Percentiles rank a stretch among this genome's conserved stretches.
phyloP scores from a whole-genome alignment of 2,329 filamentous ascomycete genomes.

The Colletotrichum orbiculare region DNA sequence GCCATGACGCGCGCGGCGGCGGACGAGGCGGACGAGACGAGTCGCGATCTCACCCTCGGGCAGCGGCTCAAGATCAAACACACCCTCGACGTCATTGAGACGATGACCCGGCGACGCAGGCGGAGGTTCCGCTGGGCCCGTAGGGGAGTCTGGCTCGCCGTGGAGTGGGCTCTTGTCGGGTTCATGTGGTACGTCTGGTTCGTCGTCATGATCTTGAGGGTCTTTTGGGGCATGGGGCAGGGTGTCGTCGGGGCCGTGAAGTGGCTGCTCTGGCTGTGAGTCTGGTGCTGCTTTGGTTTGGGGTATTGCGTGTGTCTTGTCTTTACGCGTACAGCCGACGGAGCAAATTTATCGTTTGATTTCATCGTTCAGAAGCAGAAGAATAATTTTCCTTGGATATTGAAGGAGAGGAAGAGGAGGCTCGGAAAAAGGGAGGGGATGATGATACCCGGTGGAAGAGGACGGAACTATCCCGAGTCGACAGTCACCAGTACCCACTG shows the following conservation, averaged over 20 bases:
- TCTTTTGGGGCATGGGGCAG: constrained; percentile 71
- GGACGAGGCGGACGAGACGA: constrained; percentile 84
- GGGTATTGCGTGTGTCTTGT: constrained; percentile 3
- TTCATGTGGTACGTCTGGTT: constrained; percentile 97
- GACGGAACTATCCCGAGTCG: not conserved
- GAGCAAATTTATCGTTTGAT: constrained; percentile 13
- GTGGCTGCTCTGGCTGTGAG: constrained; percentile 86
- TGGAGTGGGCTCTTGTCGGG: constrained; percentile 89
- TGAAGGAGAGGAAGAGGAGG: not conserved
- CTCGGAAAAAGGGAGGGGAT: not conserved
- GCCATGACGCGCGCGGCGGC: constrained; percentile 73
- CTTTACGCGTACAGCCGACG: constrained; percentile 30
- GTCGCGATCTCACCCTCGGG: constrained; percentile 78
- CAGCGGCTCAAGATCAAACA: constrained; percentile 85
- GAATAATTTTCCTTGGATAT: not conserved
- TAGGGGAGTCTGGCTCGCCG: constrained; percentile 79
- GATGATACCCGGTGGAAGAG: constrained; percentile 30
- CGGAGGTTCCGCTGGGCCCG: constrained; percentile 78
- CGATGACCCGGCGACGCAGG: constrained; percentile 76
- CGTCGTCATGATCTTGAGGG: constrained; percentile 79
- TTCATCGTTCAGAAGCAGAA: not conserved
- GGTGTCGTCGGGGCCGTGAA: constrained; percentile 69
- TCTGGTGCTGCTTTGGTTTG: not conserved
- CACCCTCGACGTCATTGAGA: constrained; percentile 81
- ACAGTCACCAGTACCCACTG: not conserved